phyloP scores from a whole-genome alignment of 192 early-diverging fungal genomes.

The Mortierella alpina region DNA sequence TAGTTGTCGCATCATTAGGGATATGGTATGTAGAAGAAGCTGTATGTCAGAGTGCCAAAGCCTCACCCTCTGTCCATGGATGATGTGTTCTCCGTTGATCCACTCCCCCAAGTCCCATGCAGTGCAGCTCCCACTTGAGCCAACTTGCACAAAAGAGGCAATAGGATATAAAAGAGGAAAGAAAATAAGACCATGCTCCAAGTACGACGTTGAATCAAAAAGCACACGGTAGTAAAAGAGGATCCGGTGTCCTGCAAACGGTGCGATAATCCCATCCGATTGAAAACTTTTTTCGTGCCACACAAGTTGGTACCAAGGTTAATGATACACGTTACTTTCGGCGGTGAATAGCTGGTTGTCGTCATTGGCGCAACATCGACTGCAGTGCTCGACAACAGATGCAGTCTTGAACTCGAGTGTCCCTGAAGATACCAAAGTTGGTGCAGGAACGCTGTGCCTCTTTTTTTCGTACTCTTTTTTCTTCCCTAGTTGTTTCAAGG shows the following conservation, averaged over 20 bases:
- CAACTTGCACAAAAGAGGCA: not conserved
- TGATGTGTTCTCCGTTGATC: no score
- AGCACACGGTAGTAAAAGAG: not conserved
- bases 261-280: slow-evolving; percentile 54
- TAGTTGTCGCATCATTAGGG: slow-evolving; percentile 39
- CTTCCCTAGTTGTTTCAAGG: no score
- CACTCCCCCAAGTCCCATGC: no score
- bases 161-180: not conserved
- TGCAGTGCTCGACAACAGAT: no score
- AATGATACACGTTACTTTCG: slow-evolving; percentile 19
- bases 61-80: no score
- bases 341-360: slow-evolving; percentile 25
- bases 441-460: no score
- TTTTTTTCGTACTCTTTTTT: no score
- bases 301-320: not conserved
- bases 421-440: no score
- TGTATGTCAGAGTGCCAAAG: not conserved
- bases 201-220: no score
- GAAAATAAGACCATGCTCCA: slow-evolving; percentile 1
- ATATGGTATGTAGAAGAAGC: slow-evolving; percentile 1
- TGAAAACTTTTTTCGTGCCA: slow-evolving; percentile 53
- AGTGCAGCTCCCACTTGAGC: no score
- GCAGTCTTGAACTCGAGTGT: no score
- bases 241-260: slow-evolving; percentile 20
- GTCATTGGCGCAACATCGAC: slow-evolving; percentile 41